Evolutionary conservation across 2,329 filamentous ascomycete genomes (phyloP).

Genomic region (Phialophora expanda): DNA sequence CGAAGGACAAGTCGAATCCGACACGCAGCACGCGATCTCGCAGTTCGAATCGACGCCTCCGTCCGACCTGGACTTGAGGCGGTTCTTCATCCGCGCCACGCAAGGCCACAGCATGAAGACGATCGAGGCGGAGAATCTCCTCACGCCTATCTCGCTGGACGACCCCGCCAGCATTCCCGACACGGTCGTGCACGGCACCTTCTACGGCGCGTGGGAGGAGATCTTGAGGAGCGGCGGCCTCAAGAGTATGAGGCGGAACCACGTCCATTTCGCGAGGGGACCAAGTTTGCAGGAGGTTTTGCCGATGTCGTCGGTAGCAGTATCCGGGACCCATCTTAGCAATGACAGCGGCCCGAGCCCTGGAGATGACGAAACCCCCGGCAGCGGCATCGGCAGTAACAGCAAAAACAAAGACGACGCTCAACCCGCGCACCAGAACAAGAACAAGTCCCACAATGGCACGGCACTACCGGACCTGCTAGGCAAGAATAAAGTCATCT

Average conservation of each 20-base stretch:
- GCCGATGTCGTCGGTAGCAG: conserved; percentile 4
- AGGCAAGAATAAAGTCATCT: conserved; percentile 61
- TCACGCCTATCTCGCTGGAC: conserved; percentile 69
- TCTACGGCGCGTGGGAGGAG: conserved; percentile 75
- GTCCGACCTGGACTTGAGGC: conserved; percentile 52
- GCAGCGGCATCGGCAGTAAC: too few species aligned
- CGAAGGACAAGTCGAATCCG: conserved; percentile 44
- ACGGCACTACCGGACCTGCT: conserved; percentile 19
- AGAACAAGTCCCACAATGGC: conserved; percentile 42
- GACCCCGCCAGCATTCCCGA: conserved; percentile 58
- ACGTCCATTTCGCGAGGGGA: conserved; percentile 86
- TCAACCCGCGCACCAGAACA: neutral
- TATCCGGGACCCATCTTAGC: neutral
- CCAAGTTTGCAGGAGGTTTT: conserved; percentile 57
- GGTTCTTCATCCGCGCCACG: conserved; percentile 90
- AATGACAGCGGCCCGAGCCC: neutral
- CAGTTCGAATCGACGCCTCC: conserved; percentile 44
- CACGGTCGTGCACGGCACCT: conserved; percentile 84
- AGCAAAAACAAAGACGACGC: neutral
- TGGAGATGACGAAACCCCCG: neutral
- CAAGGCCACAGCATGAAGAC: conserved; percentile 88
- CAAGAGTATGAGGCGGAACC: conserved; percentile 79
- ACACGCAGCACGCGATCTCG: conserved; percentile 46
- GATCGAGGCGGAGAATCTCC: conserved; percentile 70
- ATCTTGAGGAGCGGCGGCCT: conserved; percentile 81